Evolutionary conservation across 2,329 filamentous ascomycete genomes (phyloP), one percentile per base, ranked within the genome.

Genomic region (Ustilaginoidea virens): DNA sequence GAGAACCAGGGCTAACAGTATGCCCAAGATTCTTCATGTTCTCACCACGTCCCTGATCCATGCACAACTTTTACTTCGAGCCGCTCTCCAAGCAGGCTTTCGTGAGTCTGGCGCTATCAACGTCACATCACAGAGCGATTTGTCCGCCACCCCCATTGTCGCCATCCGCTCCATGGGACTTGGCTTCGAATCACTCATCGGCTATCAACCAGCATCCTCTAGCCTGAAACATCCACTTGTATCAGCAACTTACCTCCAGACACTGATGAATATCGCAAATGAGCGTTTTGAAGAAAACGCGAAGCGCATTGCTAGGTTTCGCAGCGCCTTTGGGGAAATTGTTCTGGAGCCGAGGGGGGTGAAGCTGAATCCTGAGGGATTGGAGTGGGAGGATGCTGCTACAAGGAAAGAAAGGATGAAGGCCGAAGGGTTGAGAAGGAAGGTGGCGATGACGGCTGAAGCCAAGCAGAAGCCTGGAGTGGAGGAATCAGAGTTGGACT

Each of bases 71-170:
- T 62, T 92, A 12, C 66, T 93, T 10, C 65, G 74, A 8, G 80
- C 80, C 25, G 86, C 80, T 2, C 61, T 87, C 7, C 69, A 74
- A 41, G 78, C 83, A 4, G 87, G 87, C 0, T 94, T 94, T 48
- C 74, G 87, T 10, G 87, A 96, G 55, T 90, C 80, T 34, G 87
- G 87, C 12, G 77, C 87, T 28, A 65, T 92, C 33, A 81, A 77
- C 43, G 48, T 82, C 26, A 51, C 53, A 1, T 39, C 46, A 2
- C 30, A 42, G 2, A 48, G 49, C 9, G 51, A 53, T 12, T 49
- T 55, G 3, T 36, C 51, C 1, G 37, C 50, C 4, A 66, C 49
- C 12, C 83, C 83, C 2, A 80, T 93, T 50, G 80, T 94, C 3
- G 87, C 80, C 3, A 71, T 96, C 18, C 73, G 87, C 12, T 86